Percentiles rank a stretch among this genome's conserved stretches.
These are phyloP conservation scores for Polygonum aviculare DNA, from an alignment of 148 eudicot genomes.

Conservation along the genomic window DNA sequence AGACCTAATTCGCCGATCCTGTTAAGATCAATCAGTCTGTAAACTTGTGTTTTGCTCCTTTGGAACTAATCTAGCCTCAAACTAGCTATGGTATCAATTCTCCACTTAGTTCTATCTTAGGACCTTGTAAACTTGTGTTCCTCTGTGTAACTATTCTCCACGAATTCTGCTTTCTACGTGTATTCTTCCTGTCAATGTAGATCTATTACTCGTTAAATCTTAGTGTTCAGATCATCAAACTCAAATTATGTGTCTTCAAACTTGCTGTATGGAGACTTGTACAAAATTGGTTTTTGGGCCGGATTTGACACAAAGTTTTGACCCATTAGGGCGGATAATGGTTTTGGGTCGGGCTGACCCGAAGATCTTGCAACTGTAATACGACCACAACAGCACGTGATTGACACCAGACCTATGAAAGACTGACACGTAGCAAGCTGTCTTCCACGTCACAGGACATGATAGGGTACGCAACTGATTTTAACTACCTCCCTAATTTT, in stretches of 20 bases:
- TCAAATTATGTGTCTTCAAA: background rate
- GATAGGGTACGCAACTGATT: slow-evolving; percentile 23
- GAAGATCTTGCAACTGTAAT: background rate
- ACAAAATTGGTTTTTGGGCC: background rate
- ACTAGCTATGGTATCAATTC: background rate
- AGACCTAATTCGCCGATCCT: background rate
- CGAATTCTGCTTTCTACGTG: background rate
- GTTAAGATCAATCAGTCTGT: background rate
- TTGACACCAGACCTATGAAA: background rate
- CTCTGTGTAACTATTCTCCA: background rate
- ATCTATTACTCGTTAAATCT: background rate
- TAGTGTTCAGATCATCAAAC: background rate
- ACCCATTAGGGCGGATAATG: no score
- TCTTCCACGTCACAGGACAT: background rate
- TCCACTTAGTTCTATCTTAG: background rate
- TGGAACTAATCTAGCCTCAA: background rate
- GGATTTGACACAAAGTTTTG: no score
- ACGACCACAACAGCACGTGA: background rate
- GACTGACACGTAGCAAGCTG: background rate
- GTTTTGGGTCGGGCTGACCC: background rate
- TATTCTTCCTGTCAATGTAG: background rate
- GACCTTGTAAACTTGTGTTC: background rate
- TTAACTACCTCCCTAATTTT: slow-evolving; percentile 20
- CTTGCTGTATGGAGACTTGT: background rate
- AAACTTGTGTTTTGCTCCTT: background rate